These are phyloP conservation scores for Lachnellula occidentalis DNA, from an alignment of 2,329 filamentous ascomycete genomes.

Conservation along the genomic window DNA sequence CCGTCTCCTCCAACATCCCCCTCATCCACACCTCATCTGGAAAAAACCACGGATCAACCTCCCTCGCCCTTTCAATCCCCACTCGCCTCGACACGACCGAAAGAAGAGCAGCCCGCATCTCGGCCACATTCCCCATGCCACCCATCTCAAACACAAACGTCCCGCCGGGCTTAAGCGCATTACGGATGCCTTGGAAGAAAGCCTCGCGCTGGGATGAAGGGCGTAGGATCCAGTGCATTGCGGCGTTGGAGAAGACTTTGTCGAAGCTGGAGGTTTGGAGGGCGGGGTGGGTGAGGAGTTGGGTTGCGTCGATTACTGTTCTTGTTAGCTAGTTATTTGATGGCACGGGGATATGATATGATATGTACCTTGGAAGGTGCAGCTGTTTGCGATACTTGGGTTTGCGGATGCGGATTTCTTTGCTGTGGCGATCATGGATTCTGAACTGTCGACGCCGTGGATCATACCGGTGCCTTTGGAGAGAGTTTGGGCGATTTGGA, in stretches of 20 bases:
- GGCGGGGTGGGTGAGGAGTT: slow-evolving; percentile 32
- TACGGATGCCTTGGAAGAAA: slow-evolving; percentile 50
- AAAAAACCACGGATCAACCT: slow-evolving; percentile 65
- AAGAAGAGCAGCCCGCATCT: slow-evolving; percentile 54
- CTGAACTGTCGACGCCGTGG: slow-evolving; percentile 54
- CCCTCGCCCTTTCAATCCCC: slow-evolving; percentile 42
- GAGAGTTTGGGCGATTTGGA: slow-evolving; percentile 45
- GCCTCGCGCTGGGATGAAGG: slow-evolving; percentile 33
- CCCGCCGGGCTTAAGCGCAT: slow-evolving; percentile 49
- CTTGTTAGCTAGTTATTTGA: neutral
- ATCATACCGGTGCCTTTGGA: slow-evolving; percentile 42
- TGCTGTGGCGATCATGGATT: slow-evolving; percentile 52
- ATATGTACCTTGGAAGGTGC: slow-evolving; percentile 24
- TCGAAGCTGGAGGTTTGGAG: slow-evolving; percentile 36
- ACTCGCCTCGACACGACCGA: slow-evolving; percentile 47
- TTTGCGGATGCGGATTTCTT: slow-evolving; percentile 30
- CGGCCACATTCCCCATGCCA: slow-evolving; percentile 61
- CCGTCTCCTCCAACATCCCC: slow-evolving; percentile 36
- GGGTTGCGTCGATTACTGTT: slow-evolving; percentile 43
- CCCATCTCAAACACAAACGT: slow-evolving; percentile 66
- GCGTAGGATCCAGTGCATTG: slow-evolving; percentile 58
- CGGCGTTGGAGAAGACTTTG: slow-evolving; percentile 63
- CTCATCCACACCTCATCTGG: slow-evolving; percentile 57
- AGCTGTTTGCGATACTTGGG: slow-evolving; percentile 11
- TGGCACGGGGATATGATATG: neutral